Evolutionary conservation across 768 basidiomycete species (phyloP).

Genomic region (Tricholoma saponaceum): DNA sequence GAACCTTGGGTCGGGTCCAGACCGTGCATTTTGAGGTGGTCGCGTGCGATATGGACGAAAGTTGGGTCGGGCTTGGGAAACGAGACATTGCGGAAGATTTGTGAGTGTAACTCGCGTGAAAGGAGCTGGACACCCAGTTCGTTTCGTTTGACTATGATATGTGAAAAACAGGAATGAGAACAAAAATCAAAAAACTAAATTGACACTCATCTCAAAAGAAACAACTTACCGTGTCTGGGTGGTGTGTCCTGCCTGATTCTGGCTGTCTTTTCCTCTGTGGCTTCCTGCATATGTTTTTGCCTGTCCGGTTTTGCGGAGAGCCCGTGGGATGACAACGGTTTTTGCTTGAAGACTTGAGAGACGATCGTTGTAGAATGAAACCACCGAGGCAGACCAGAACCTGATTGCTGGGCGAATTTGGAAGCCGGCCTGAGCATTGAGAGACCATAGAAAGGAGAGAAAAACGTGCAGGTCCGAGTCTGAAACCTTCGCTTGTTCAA

Average conservation of each 20-base stretch:
- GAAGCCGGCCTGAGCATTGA: constrained; percentile 20
- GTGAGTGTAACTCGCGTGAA: constrained; percentile 72
- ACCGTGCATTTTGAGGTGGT: constrained; percentile 78
- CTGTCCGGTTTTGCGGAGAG: constrained; percentile 2
- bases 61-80: constrained; percentile 58
- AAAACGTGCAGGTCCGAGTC: neutral
- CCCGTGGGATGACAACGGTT: constrained; percentile 1
- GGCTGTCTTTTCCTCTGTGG: constrained; percentile 1
- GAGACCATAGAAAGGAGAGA: constrained; percentile 13
- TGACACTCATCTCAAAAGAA: neutral
- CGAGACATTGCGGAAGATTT: constrained; percentile 71
- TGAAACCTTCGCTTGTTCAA: too few species aligned
- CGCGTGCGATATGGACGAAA: constrained; percentile 70
- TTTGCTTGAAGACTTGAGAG: constrained; percentile 18
- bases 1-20: constrained; percentile 80
- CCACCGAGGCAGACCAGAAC: constrained; percentile 27
- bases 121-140: constrained; percentile 92
- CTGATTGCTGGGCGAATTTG: constrained; percentile 16
- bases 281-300: neutral
- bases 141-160: constrained; percentile 61
- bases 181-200: neutral
- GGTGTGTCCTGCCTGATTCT: constrained; percentile 2
- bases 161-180: neutral
- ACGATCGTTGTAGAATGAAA: constrained; percentile 23
- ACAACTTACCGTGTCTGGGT: constrained; percentile 10